Conservation (phyloP, 2,329 filamentous ascomycete genomes). For the Ploettnerulaceae sp. region DNA sequence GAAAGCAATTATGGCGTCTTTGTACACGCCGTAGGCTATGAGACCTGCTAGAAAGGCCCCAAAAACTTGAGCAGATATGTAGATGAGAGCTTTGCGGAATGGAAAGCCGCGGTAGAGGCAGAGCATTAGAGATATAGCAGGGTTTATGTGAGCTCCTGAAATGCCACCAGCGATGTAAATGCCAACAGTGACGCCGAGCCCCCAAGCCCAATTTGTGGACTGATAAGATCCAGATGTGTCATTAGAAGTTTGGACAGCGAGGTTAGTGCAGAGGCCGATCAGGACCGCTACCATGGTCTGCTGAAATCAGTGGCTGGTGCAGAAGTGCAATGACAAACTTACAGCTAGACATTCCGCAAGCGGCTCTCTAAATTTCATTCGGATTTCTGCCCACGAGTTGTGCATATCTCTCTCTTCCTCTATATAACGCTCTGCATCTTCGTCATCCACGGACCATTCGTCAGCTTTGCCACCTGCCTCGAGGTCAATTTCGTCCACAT, state of each 20-base stretch:
- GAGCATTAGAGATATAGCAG: slow-evolving; percentile 40
- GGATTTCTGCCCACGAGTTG: slow-evolving; percentile 43
- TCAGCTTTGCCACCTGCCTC: slow-evolving; percentile 19
- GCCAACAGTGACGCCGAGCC: slow-evolving; percentile 48
- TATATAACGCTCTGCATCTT: slow-evolving; percentile 22
- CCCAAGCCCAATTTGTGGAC: slow-evolving; percentile 46
- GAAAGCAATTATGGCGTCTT: slow-evolving; percentile 34
- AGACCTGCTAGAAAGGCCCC: slow-evolving; percentile 46
- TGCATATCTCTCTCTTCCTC: slow-evolving; percentile 29
- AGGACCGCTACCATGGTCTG: too few species aligned
- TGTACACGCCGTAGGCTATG: slow-evolving; percentile 42
- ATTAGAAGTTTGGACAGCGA: slow-evolving; percentile 36
- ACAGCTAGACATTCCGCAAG: slow-evolving; percentile 48
- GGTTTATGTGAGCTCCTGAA: slow-evolving; percentile 44
- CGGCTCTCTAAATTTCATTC: slow-evolving; percentile 44
- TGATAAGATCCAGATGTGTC: slow-evolving; percentile 38
- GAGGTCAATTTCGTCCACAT: slow-evolving; percentile 11
- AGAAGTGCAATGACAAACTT: background rate
- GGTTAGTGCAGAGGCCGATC: slow-evolving; percentile 45
- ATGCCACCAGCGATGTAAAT: slow-evolving; percentile 45
- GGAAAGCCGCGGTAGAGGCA: slow-evolving; percentile 50
- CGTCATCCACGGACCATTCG: slow-evolving; percentile 20
- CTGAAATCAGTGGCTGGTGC: too few species aligned
- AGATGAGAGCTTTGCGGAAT: slow-evolving; percentile 44
- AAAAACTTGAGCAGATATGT: slow-evolving; percentile 47